A percentile compares a stretch with the other conserved stretches of the same genome.
These are phyloP conservation scores for Knoxia roxburghii DNA, from an alignment of 257 asterid species.

Conservation along the genomic window DNA sequence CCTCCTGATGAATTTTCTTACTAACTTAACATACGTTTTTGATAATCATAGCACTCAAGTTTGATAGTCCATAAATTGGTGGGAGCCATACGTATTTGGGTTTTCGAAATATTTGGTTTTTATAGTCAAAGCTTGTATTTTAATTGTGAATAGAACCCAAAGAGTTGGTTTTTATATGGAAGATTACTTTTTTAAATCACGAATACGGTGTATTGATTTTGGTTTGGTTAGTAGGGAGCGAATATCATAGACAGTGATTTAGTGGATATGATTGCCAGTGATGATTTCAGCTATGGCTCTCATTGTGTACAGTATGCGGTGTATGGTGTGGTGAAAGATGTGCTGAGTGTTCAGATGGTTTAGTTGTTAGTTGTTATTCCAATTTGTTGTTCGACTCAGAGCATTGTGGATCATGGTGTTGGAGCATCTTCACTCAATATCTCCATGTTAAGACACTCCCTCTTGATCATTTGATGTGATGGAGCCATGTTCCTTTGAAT, in stretches of 20 bases:
- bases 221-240: neutral
- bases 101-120: no score
- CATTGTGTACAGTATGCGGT: neutral
- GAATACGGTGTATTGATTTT: no score
- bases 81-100: neutral
- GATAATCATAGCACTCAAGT: no score
- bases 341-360: neutral
- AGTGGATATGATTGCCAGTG: neutral
- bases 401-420: neutral
- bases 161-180: neutral
- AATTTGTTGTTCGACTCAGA: neutral
- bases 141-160: neutral
- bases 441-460: neutral
- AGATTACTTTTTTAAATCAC: neutral
- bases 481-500: neutral
- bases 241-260: neutral
- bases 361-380: neutral
- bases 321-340: no score
- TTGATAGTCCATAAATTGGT: neutral
- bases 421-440: neutral
- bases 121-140: constrained; percentile 1
- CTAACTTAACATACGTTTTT: neutral
- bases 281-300: neutral
- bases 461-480: no score
- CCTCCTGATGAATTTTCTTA: neutral